Conservation (phyloP, 371 early-diverging fungal species). For the Mortierella sp. region DNA sequence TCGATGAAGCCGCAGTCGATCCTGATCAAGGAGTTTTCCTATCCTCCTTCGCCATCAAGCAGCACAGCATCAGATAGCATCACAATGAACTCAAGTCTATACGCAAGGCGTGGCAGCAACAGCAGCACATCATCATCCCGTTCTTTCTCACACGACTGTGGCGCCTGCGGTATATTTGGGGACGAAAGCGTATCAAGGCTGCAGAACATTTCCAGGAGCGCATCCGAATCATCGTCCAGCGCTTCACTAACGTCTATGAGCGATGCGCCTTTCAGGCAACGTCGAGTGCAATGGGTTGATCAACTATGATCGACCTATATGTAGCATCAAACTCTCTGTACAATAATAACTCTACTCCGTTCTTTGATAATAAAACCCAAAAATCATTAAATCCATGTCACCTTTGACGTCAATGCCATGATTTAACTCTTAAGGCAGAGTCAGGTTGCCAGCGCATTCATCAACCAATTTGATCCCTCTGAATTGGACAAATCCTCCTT, state of each 20-base stretch:
- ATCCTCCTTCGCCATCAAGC: conserved; percentile 1
- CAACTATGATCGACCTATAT: conserved; percentile 6
- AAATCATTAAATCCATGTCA: neutral
- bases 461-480: neutral
- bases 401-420: conserved; percentile 6
- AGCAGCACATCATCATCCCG: conserved; percentile 14
- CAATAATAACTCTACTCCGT: neutral
- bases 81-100: neutral
- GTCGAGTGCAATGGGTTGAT: conserved; percentile 26
- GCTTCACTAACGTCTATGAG: neutral
- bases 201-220: neutral
- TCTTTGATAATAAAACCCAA: neutral
- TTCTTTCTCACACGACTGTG: conserved; percentile 17
- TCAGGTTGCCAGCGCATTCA: neutral
- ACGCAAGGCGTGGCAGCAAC: conserved; percentile 16
- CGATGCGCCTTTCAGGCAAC: conserved; percentile 10
- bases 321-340: neutral
- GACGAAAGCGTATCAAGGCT: neutral
- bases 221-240: conserved; percentile 1
- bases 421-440: neutral
- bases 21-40: conserved; percentile 30
- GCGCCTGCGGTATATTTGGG: neutral
- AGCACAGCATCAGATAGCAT: neutral
- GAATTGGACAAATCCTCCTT: neutral
- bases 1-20: conserved; percentile 37